These are phyloP conservation scores for Fraxinus nigra DNA, from an alignment of 305 asterid species.

Conservation along the genomic window DNA sequence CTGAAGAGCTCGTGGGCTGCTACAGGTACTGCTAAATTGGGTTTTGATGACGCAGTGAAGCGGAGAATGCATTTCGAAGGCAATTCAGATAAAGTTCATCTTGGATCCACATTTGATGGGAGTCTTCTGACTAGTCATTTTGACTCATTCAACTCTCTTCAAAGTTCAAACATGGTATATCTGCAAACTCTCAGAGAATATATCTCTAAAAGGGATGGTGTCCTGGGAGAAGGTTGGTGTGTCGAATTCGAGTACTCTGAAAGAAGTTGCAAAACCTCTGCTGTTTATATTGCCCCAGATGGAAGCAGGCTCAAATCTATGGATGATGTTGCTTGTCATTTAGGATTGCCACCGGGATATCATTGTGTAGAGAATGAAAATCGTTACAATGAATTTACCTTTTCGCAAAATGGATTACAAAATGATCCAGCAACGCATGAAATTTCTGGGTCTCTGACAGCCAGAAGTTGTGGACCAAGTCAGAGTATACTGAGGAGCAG, in stretches of 20 bases:
- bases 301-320: conserved; percentile 67
- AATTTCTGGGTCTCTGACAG: conserved; percentile 30
- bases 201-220: conserved; percentile 65
- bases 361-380: conserved; percentile 39
- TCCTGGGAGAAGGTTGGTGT: conserved; percentile 74
- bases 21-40: background rate
- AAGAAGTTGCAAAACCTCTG: conserved; percentile 51
- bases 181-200: conserved; percentile 67
- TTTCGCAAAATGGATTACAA: conserved; percentile 32
- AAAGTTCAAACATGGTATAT: conserved; percentile 49
- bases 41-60: background rate
- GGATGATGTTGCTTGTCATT: conserved; percentile 75
- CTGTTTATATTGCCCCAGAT: conserved; percentile 69
- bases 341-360: conserved; percentile 53
- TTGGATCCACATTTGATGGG: conserved; percentile 34
- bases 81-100: conserved; percentile 23
- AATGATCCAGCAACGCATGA: conserved; percentile 39
- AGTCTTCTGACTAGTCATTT: conserved; percentile 33
- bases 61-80: conserved; percentile 28
- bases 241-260: conserved; percentile 71
- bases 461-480: conserved; percentile 41
- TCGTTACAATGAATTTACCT: conserved; percentile 33
- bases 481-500: conserved; percentile 37
- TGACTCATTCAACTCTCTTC: conserved; percentile 31
- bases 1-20: conserved; percentile 35